Evolutionary conservation across 257 asterid species (phyloP), one percentile per base, ranked within the genome.

Genomic region (Mitragyna speciosa): DNA sequence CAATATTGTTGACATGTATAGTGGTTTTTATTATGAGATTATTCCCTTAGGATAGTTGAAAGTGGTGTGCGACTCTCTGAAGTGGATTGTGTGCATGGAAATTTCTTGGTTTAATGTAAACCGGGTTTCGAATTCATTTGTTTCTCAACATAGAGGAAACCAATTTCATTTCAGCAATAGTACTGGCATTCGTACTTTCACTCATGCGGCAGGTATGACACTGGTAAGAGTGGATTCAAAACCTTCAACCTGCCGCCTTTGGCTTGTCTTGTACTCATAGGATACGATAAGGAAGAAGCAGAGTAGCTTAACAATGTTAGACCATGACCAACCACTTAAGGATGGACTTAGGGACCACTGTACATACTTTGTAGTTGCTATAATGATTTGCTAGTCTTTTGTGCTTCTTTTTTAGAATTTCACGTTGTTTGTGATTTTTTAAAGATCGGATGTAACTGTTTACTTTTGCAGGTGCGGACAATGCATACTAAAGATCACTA

Each of bases 401-500:
- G 14, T 58, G 41, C 64, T 19, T 36, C 30, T 66, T 8, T 22
- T 26, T 48, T 9, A 0, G 52, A 26, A n/a, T 45, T 0, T 79
- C 2, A 11, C 24, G 36, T 61, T 71, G 17, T 15, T n/a, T 56
- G 12, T 70, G 24, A 43, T 66, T 82, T 68, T 73, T 64, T 51
- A 43, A 64, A 83, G 70, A 70, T 76, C 75, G 26, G 83, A 67
- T 52, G 79, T 78, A 59, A 72, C 49, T 78, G 74, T 71, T 90
- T 61, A 76, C 67, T 82, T 81, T 83, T 82, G 58, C 78, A 95
- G 99, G 99, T 93, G 79, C 90, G 95, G 70, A 77, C 86, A 26
- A 86, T 85, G 97, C 85, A 78, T 58, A 69, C 70, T 56, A 87
- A 92, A 84, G 92, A 92, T 89, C 98, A 93, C 86, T 93, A 87